A percentile compares a stretch with the other conserved stretches of the same genome.
phyloP scores from a whole-genome alignment of 768 basidiomycete species.

The Dacryopinax primogenitus region DNA sequence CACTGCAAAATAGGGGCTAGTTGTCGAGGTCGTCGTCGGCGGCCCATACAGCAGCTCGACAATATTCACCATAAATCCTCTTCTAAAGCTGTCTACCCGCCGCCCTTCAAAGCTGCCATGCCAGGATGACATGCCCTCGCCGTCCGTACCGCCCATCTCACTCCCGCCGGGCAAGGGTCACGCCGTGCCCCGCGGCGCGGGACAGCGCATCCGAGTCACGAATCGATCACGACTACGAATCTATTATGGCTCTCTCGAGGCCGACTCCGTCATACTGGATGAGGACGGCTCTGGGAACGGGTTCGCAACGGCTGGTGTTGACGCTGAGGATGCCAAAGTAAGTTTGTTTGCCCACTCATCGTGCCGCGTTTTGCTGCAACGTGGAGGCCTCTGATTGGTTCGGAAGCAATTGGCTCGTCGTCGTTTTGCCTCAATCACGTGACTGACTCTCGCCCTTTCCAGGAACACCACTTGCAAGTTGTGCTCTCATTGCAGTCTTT shows the following conservation, averaged over 20 bases:
- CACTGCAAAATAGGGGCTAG: conserved; percentile 5
- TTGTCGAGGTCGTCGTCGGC: conserved; percentile 9
- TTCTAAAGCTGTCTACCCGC: conserved; percentile 6
- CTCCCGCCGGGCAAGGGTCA: conserved; percentile 8
- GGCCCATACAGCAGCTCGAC: conserved; percentile 2
- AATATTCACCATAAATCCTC: conserved; percentile 10
- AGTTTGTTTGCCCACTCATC: conserved; percentile 29
- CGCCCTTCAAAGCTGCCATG: conserved; percentile 9
- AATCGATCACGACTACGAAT: conserved; percentile 85
- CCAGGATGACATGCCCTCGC: conserved; percentile 9
- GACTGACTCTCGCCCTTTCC: conserved; percentile 17
- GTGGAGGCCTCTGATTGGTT: conserved; percentile 29
- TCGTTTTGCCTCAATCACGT: background rate
- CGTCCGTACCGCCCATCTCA: background rate
- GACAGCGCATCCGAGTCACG: conserved; percentile 45
- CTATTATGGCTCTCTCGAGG: conserved; percentile 67
- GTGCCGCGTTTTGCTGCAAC: background rate
- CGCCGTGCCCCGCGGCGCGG: background rate
- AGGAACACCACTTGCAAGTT: conserved; percentile 49
- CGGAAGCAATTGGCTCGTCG: background rate
- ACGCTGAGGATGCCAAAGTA: conserved; percentile 88
- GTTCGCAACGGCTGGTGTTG: conserved; percentile 73
- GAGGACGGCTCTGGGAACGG: conserved; percentile 76
- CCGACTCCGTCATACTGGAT: conserved; percentile 48
- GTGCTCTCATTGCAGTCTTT: conserved; percentile 31